Evolutionary conservation across 2,329 filamentous ascomycete species (phyloP).

Genomic region (Colletotrichum sp.): DNA sequence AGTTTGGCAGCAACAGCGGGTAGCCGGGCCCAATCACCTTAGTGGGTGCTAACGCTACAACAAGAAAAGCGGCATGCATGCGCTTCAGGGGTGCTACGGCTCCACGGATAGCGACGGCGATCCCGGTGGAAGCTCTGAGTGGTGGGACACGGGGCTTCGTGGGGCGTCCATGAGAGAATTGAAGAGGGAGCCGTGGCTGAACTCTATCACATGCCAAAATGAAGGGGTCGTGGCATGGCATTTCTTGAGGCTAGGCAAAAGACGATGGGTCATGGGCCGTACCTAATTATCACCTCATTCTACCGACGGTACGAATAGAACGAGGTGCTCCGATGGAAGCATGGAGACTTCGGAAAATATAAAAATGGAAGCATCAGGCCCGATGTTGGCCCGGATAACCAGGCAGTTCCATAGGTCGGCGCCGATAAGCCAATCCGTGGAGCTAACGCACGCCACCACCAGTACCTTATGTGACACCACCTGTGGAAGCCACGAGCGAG

Average conservation of each 20-base stretch:
- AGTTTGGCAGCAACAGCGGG: not conserved
- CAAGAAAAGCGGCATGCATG: constrained; percentile 14
- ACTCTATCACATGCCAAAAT: constrained; percentile 20
- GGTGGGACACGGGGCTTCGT: constrained; percentile 4
- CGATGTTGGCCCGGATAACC: constrained; percentile 15
- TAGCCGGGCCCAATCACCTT: constrained; percentile 5
- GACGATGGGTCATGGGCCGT: not conserved
- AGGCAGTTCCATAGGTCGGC: not conserved
- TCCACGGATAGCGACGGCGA: constrained; percentile 14
- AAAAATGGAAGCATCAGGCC: not conserved
- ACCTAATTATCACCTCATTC: constrained; percentile 9
- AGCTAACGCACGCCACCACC: not conserved
- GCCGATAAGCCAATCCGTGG: not conserved
- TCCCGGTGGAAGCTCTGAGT: constrained; percentile 11
- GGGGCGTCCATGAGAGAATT: constrained; percentile 13
- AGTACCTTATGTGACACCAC: not conserved
- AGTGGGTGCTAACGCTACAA: not conserved
- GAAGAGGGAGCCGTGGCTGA: constrained; percentile 19
- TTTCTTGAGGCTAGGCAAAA: not conserved
- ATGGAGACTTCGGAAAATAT: not conserved
- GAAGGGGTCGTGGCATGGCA: not conserved
- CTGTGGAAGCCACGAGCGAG: not conserved
- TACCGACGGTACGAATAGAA: not conserved
- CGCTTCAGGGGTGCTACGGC: constrained; percentile 7
- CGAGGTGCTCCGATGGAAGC: not conserved